Conservation (phyloP, 495 filamentous ascomycete genomes). For the Tuber borchii region DNA sequence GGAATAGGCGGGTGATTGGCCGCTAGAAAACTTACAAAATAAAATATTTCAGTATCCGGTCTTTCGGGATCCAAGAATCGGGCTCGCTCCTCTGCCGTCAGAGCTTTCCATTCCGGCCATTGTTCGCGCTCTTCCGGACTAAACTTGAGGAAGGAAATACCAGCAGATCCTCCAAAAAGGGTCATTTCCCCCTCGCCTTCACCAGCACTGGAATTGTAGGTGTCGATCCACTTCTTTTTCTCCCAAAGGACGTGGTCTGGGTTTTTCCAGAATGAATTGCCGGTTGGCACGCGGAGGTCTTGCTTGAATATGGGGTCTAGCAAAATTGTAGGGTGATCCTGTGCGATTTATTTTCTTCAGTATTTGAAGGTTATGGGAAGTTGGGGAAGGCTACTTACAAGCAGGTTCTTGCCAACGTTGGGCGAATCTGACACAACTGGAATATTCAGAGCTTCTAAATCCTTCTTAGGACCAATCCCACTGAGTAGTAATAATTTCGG, state of each 20-base stretch:
- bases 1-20: background rate
- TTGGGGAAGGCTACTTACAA: slow-evolving; percentile 34
- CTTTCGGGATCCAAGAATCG: slow-evolving; percentile 29
- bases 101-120: slow-evolving; percentile 34
- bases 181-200: slow-evolving; percentile 29
- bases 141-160: slow-evolving; percentile 32
- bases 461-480: slow-evolving; percentile 47
- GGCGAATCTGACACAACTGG: slow-evolving; percentile 46
- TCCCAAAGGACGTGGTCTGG: slow-evolving; percentile 23
- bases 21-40: slow-evolving; percentile 14
- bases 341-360: background rate
- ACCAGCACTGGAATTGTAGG: slow-evolving; percentile 22
- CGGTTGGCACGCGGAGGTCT: slow-evolving; percentile 28
- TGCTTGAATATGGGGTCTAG: slow-evolving; percentile 38
- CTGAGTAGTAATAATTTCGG: slow-evolving; percentile 53
- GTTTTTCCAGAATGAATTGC: slow-evolving; percentile 27
- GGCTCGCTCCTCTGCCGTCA: slow-evolving; percentile 20
- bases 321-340: slow-evolving; percentile 27
- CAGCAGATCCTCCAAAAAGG: slow-evolving; percentile 26
- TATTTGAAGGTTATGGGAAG: background rate
- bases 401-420: slow-evolving; percentile 50
- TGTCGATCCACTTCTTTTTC: slow-evolving; percentile 25
- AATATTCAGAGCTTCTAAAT: slow-evolving; percentile 44
- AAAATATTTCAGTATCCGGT: slow-evolving; percentile 36
- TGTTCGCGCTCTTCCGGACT: slow-evolving; percentile 23